phyloP scores from a whole-genome alignment of 257 asterid species.

The Gynochthodes officinalis region DNA sequence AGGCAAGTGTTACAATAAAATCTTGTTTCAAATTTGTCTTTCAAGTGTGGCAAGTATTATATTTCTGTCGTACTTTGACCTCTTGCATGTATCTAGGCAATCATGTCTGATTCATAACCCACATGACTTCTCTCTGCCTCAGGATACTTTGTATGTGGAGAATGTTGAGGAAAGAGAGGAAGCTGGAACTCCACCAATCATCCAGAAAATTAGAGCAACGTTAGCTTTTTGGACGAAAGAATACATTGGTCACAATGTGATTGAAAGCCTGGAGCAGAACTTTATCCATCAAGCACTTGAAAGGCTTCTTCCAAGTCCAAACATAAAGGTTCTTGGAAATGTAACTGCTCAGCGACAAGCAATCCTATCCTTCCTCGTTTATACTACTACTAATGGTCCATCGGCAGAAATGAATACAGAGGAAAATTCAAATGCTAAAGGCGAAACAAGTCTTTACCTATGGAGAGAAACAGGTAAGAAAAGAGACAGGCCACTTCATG shows the following conservation, averaged over 20 bases:
- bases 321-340: conserved; percentile 48
- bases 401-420: background rate
- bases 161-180: conserved; percentile 71
- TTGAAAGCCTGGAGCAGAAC: conserved; percentile 31
- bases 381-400: conserved; percentile 30
- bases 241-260: conserved; percentile 42
- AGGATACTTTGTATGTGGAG: conserved; percentile 59
- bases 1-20: conserved; percentile 29
- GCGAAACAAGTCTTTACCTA: conserved; percentile 16
- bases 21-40: background rate
- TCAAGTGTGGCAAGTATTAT: background rate
- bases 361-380: conserved; percentile 52
- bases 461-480: conserved; percentile 29
- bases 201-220: conserved; percentile 63
- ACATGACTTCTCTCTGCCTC: background rate
- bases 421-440: background rate
- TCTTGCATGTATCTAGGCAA: background rate
- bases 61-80: background rate
- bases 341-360: conserved; percentile 42
- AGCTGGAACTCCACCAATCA: conserved; percentile 70
- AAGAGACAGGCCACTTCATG: conserved; percentile 49
- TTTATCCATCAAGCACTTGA: conserved; percentile 40
- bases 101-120: background rate
- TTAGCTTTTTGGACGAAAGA: conserved; percentile 63
- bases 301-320: conserved; percentile 40